phyloP scores from a whole-genome alignment of 2,329 filamentous ascomycete genomes.

The Tolypocladium tropicale region DNA sequence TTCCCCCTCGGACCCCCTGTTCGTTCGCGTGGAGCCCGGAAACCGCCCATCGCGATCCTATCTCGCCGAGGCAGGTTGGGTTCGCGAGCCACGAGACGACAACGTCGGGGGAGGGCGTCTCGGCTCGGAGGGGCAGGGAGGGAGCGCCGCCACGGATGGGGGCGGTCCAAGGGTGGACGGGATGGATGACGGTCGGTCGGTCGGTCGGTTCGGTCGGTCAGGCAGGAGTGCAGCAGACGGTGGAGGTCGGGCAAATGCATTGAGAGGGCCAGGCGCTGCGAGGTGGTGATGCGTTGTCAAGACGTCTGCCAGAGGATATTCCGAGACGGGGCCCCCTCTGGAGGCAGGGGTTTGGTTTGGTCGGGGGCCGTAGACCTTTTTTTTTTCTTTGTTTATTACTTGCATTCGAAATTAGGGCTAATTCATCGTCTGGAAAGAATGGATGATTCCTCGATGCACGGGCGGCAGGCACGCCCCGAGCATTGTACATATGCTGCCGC shows the following conservation, averaged over 20 bases:
- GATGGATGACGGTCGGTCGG: constrained; percentile 7
- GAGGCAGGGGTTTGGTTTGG: not conserved
- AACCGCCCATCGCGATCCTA: not conserved
- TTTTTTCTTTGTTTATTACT: not conserved
- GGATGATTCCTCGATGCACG: not conserved
- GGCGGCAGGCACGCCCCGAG: not conserved
- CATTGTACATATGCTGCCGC: too few species aligned
- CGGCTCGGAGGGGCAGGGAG: constrained; percentile 4
- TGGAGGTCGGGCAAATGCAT: constrained; percentile 14
- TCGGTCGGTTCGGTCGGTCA: constrained; percentile 1
- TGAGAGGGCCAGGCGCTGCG: not conserved
- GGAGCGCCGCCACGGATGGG: not conserved
- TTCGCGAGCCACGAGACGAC: not conserved
- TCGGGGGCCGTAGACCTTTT: not conserved
- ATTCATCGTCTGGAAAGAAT: not conserved
- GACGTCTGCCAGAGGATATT: constrained; percentile 21
- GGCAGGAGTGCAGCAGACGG: constrained; percentile 11
- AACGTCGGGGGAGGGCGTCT: not conserved
- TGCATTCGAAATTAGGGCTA: too few species aligned
- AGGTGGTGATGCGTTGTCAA: constrained; percentile 41
- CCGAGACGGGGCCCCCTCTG: constrained; percentile 10
- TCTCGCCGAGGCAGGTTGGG: not conserved
- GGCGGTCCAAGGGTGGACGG: constrained; percentile 6
- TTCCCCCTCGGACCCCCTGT: constrained; percentile 7
- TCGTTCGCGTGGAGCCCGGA: not conserved